Evolutionary conservation across 768 basidiomycete genomes (phyloP).

Genomic region (Clathrus columnatus): DNA sequence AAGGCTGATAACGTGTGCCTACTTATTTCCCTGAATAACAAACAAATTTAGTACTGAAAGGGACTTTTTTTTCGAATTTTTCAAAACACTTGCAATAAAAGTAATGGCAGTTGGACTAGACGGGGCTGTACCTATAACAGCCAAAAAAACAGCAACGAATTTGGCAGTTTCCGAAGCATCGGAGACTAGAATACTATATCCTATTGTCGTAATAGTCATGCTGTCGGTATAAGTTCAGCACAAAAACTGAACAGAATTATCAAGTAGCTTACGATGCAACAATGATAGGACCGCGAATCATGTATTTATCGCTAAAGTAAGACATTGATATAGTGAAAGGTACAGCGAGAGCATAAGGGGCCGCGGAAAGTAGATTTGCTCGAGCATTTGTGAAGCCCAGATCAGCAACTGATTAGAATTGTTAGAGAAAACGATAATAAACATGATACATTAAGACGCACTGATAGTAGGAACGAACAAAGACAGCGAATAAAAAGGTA

Average conservation of each 20-base stretch:
- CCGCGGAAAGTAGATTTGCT: constrained; percentile 15
- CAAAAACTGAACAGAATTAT: not conserved
- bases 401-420: constrained; percentile 12
- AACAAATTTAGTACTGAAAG: too few relatives aligned
- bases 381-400: constrained; percentile 24
- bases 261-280: constrained; percentile 11
- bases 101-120: constrained; percentile 14
- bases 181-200: constrained; percentile 12
- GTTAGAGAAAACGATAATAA: not conserved
- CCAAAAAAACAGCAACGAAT: constrained; percentile 9
- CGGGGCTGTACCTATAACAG: constrained; percentile 1
- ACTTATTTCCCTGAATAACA: constrained; percentile 13
- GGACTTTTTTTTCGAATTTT: too few relatives aligned
- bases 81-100: constrained; percentile 10
- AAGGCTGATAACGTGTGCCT: not conserved
- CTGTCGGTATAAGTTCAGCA: too few relatives aligned
- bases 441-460: not conserved
- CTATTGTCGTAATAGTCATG: constrained; percentile 9
- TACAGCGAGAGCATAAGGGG: constrained; percentile 31
- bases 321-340: constrained; percentile 28
- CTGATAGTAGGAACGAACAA: constrained; percentile 36
- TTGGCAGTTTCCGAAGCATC: constrained; percentile 5
- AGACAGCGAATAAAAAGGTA: constrained; percentile 27
- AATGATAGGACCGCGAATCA: constrained; percentile 27
- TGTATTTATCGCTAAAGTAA: constrained; percentile 23